These are phyloP conservation scores for Kickxella alabastrina DNA, from an alignment of 192 early-diverging fungal species.

Conservation along the genomic window DNA sequence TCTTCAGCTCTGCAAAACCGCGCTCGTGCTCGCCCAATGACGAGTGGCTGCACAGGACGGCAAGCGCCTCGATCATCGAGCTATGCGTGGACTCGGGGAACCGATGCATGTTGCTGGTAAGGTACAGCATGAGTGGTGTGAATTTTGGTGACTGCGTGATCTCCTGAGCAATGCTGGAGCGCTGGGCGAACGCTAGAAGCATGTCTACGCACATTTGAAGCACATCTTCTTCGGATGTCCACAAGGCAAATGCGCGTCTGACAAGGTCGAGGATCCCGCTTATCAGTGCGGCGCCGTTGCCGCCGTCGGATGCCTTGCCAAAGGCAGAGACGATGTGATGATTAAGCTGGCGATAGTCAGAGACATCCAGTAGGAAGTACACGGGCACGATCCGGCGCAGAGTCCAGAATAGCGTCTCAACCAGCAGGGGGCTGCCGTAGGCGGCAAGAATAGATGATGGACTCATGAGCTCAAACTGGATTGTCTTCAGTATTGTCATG, in stretches of 20 bases:
- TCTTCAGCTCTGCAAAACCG: conserved; percentile 30
- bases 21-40: conserved; percentile 21
- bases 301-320: conserved; percentile 22
- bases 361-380: conserved; percentile 31
- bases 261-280: conserved; percentile 27
- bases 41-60: conserved; percentile 34
- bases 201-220: conserved; percentile 42
- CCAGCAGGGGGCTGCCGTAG: conserved; percentile 39
- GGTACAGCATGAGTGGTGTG: conserved; percentile 25
- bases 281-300: conserved; percentile 21
- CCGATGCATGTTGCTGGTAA: conserved; percentile 27
- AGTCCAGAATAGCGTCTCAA: conserved; percentile 46
- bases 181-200: conserved; percentile 33
- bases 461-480: conserved; percentile 39
- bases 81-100: conserved; percentile 47
- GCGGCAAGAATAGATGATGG: conserved; percentile 17
- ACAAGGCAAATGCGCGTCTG: conserved; percentile 32
- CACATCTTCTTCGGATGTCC: conserved; percentile 43
- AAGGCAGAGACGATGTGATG: conserved; percentile 26
- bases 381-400: conserved; percentile 42
- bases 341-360: conserved; percentile 31
- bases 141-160: conserved; percentile 30
- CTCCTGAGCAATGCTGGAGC: conserved; percentile 27
- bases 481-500: conserved; percentile 28
- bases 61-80: conserved; percentile 40